phyloP scores from a whole-genome alignment of 495 filamentous ascomycete genomes.

The Penicillium crystallinum region DNA sequence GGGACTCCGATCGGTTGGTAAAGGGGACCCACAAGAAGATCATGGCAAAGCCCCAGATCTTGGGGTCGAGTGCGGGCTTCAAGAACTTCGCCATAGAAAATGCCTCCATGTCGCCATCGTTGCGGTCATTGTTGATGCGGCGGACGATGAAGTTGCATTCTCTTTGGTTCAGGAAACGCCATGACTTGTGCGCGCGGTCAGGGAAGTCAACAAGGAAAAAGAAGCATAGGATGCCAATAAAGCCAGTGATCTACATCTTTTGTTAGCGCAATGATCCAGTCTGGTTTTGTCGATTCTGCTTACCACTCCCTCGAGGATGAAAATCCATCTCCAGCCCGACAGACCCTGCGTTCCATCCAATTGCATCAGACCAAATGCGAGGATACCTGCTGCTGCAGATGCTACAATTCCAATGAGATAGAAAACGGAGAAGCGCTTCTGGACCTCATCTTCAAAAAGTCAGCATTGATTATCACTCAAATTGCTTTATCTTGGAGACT shows the following conservation, averaged over 20 bases:
- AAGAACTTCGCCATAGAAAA: conserved; percentile 51
- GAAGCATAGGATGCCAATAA: conserved; percentile 40
- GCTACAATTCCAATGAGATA: conserved; percentile 61
- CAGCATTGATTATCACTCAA: neutral
- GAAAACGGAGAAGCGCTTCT: conserved; percentile 59
- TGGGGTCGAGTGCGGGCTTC: conserved; percentile 42
- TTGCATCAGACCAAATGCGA: conserved; percentile 62
- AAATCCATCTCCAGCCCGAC: conserved; percentile 61
- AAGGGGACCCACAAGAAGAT: conserved; percentile 46
- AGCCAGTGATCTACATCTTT: conserved; percentile 31
- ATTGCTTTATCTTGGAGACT: neutral
- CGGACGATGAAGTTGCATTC: conserved; percentile 54
- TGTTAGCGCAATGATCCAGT: conserved; percentile 4
- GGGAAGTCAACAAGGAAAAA: conserved; percentile 57
- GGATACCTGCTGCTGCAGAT: conserved; percentile 55
- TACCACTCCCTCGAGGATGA: conserved; percentile 56
- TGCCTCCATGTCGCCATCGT: conserved; percentile 45
- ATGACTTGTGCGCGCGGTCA: conserved; percentile 46
- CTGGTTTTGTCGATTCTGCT: neutral
- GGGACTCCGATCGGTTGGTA: neutral
- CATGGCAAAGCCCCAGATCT: conserved; percentile 59
- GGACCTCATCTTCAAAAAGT: conserved; percentile 46
- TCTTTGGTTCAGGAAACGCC: conserved; percentile 45
- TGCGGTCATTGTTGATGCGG: conserved; percentile 54
- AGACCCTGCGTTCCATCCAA: conserved; percentile 44